Conservation (phyloP, 352 stramenopile genomes). For the Globisporangium emineosum region DNA sequence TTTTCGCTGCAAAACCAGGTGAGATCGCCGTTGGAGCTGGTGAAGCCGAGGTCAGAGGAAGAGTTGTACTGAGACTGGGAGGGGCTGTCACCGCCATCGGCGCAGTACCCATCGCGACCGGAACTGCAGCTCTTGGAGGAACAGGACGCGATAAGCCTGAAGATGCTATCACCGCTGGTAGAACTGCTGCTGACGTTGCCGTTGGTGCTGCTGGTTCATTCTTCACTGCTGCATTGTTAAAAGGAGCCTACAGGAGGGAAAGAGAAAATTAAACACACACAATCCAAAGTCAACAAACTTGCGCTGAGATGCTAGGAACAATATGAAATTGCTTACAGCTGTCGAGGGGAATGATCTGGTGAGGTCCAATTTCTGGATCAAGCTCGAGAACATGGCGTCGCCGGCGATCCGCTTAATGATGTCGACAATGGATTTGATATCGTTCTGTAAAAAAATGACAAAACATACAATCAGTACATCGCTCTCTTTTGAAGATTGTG, state of each 20-base stretch:
- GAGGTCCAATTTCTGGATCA: constrained; percentile 85
- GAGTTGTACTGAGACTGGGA: not conserved
- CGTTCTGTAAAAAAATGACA: constrained; percentile 38
- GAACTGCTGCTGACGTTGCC: not conserved
- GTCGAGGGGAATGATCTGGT: constrained; percentile 51
- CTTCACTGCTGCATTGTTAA: constrained; percentile 24
- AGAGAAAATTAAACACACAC: not conserved
- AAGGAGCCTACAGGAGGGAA: not conserved
- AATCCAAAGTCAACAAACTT: not conserved
- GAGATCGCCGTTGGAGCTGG: not conserved
- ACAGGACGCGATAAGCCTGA: not conserved
- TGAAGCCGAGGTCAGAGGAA: not conserved
- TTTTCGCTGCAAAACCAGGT: constrained; percentile 4
- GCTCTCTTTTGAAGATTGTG: not conserved
- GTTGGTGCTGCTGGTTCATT: constrained; percentile 22
- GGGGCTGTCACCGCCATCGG: not conserved
- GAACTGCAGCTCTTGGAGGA: constrained; percentile 5
- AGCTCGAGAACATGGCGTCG: constrained; percentile 72
- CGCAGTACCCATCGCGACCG: not conserved
- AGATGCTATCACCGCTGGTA: not conserved
- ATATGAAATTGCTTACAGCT: constrained; percentile 15
- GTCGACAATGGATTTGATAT: constrained; percentile 86
- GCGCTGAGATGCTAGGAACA: not conserved
- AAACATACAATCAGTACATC: not conserved
- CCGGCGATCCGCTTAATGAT: constrained; percentile 86